phyloP scores from a whole-genome alignment of 345 rosid species.

The Salix arbutifolia region DNA sequence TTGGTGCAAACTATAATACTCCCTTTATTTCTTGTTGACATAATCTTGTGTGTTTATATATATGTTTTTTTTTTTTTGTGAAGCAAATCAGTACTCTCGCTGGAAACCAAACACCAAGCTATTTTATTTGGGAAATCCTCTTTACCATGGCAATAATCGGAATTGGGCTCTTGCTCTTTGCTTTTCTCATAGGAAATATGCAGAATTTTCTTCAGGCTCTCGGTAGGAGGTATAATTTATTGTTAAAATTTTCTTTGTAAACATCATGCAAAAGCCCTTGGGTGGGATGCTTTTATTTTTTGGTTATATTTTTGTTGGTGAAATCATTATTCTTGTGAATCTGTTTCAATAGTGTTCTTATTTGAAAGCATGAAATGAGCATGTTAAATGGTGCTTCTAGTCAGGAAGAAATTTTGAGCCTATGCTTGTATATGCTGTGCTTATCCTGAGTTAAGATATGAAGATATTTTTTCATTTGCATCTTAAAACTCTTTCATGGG shows the following conservation, averaged over 20 bases:
- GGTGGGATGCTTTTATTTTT: not conserved
- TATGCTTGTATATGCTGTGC: not conserved
- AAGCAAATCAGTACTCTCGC: conserved; percentile 98
- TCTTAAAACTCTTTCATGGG: not conserved
- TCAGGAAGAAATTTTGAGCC: not conserved
- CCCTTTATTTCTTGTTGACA: not conserved
- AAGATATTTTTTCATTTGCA: not conserved
- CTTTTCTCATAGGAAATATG: conserved; percentile 90
- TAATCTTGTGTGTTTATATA: not conserved
- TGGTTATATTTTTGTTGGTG: not conserved
- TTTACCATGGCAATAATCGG: conserved; percentile 82
- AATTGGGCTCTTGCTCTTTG: conserved; percentile 85
- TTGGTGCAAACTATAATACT: not conserved
- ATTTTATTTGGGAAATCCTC: conserved; percentile 69
- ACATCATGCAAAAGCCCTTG: not conserved
- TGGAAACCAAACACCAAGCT: conserved; percentile 83
- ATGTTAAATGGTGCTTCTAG: not conserved
- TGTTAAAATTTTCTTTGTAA: not conserved
- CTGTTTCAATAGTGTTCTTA: not conserved
- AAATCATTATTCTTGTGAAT: not conserved
- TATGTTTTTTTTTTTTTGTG: not conserved
- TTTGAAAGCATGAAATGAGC: not conserved
- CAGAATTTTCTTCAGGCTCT: conserved; percentile 91
- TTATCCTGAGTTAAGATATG: not conserved
- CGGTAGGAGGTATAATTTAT: conserved; percentile 54